phyloP scores from a whole-genome alignment of 768 basidiomycete genomes.

The Amanita thiersii region DNA sequence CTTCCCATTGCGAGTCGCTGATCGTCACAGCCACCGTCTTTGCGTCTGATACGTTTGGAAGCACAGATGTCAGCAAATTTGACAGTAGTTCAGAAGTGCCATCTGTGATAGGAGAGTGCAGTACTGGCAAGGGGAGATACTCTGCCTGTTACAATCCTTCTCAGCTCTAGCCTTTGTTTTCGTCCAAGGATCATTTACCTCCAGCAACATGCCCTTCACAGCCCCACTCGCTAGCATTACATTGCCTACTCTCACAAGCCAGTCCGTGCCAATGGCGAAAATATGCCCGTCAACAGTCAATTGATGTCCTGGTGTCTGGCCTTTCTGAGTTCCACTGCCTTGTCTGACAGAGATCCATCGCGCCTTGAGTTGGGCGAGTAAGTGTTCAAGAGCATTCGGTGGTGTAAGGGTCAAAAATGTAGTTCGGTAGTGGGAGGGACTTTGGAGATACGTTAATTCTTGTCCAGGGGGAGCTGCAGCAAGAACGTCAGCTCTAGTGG shows the following conservation, averaged over 20 bases:
- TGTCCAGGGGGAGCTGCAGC: constrained; percentile 34
- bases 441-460: constrained; percentile 33
- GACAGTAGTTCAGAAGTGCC: constrained; percentile 69
- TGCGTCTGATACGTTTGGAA: constrained; percentile 67
- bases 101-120: constrained; percentile 55
- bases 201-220: constrained; percentile 77
- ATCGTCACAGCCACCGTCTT: constrained; percentile 74
- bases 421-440: constrained; percentile 60
- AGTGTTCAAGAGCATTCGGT: constrained; percentile 66
- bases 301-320: constrained; percentile 48
- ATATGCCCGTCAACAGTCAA: constrained; percentile 65
- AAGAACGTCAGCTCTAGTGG: constrained; percentile 54
- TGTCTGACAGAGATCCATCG: constrained; percentile 69
- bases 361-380: constrained; percentile 66
- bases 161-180: constrained; percentile 5
- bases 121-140: constrained; percentile 68
- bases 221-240: constrained; percentile 69
- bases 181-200: constrained; percentile 34
- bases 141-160: constrained; percentile 46
- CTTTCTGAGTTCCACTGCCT: constrained; percentile 31
- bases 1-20: constrained; percentile 74
- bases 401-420: constrained; percentile 73
- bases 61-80: constrained; percentile 63
- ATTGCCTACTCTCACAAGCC: constrained; percentile 75
- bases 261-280: constrained; percentile 74